A percentile compares a stretch with the other conserved stretches of the same genome.
These are phyloP conservation scores for Penicillium lagena DNA, from an alignment of 495 filamentous ascomycete genomes.

Conservation along the genomic window DNA sequence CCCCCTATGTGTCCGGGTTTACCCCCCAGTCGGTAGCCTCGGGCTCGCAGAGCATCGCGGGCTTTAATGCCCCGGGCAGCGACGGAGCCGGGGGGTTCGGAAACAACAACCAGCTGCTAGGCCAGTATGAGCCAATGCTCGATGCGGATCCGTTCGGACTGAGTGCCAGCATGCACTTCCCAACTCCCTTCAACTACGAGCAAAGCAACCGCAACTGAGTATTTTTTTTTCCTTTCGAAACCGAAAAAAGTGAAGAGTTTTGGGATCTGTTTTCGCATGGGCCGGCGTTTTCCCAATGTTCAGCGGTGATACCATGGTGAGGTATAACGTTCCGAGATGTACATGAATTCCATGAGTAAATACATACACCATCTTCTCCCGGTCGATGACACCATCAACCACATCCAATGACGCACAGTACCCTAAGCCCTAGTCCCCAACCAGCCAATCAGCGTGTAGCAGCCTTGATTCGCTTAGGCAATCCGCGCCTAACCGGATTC, in stretches of 20 bases:
- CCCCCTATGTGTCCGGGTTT: constrained; percentile 59
- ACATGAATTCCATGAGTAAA: no score
- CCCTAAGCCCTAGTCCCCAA: constrained; percentile 7
- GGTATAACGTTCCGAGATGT: no score
- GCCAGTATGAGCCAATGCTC: constrained; percentile 73
- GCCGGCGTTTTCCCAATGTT: no score
- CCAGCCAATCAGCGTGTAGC: constrained; percentile 1
- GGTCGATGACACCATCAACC: not conserved
- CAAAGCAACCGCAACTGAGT: constrained; percentile 36
- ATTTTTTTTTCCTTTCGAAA: no score
- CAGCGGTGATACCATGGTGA: no score
- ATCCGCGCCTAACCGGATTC: constrained; percentile 20
- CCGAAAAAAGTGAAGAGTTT: no score
- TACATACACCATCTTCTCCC: not conserved
- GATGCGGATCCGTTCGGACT: constrained; percentile 89
- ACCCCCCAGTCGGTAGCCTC: constrained; percentile 38
- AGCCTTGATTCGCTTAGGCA: constrained; percentile 21
- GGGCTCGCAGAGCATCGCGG: constrained; percentile 31
- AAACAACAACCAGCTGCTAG: constrained; percentile 62
- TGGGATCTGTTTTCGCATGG: no score
- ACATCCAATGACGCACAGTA: not conserved
- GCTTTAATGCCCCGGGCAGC: constrained; percentile 32
- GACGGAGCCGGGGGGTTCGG: constrained; percentile 34
- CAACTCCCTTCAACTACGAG: constrained; percentile 81
- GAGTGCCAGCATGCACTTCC: constrained; percentile 90